Base-by-base conservation (phyloP, 768 basidiomycete species). In the Serendipita sp. region DNA sequence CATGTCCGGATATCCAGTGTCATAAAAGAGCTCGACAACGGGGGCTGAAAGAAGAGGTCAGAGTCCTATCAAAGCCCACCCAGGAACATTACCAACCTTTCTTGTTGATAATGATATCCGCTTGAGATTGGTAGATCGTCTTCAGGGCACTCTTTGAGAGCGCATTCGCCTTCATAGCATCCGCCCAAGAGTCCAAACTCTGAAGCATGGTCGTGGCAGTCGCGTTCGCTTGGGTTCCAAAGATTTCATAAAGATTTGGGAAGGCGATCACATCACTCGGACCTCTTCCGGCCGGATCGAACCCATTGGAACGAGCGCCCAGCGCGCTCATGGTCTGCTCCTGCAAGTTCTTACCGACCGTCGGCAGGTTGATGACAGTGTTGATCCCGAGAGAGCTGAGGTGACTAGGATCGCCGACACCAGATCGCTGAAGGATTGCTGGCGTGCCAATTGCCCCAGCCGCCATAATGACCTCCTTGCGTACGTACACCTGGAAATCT, bases 381-480 rank as follows among this genome's bases (percentile, higher is more conserved):
- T 68, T 70, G 69, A 85, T 81, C 0, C 78, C 80, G 23, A 83
- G 73, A 1, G 77, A 73, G 0, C 68, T 69, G 0, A 84, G 78
- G 23, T 80, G 47, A 8, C 70, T 70, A 0, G 79, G 72, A 69
- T 83, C 80, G 2, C 83, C 83, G 65, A 84, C 79, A 0, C 83
- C 83, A 11, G 82, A 83, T 1, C 81, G 76, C 70, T 83, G 80
- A 13, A 81, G 75, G 8, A 81, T 73, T 1, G 74, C 74, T 3
- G 80, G 80, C 0, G 78, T 77, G 75, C 79, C 16, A 64, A 83
- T 79, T 1, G 80, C 78, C 16, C 82, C 82, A 3, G 80, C 82
- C 36, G 80, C 78, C 3, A 83, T 63, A 66, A 84, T 80, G 51
- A 82, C 80, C 63, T 83, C 82, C 28, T 75, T 73, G 4, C 76